Percentiles rank a stretch among this genome's conserved stretches.
Evolutionary conservation across 2,329 filamentous ascomycete genomes (phyloP).

Genomic region (Esteya vermicola): DNA sequence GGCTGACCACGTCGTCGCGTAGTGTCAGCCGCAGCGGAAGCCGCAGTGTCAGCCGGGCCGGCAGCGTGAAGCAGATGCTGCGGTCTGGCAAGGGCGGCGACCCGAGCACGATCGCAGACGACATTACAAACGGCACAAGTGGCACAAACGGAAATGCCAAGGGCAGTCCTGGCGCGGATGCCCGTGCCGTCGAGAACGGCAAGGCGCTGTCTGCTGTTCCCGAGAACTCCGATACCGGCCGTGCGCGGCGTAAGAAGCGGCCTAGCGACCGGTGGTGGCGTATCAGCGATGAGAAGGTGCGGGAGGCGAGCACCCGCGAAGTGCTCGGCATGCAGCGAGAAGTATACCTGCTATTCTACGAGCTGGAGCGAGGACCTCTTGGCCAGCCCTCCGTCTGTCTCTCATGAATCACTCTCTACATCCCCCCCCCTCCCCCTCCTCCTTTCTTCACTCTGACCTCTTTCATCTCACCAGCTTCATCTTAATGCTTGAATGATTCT

Average conservation of each 20-base stretch:
- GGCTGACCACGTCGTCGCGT: conserved; percentile 23
- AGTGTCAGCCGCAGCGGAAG: conserved; percentile 17
- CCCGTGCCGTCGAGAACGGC: not conserved
- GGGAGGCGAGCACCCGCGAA: conserved; percentile 83
- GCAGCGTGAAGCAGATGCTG: not conserved
- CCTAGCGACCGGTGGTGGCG: conserved; percentile 79
- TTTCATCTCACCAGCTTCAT: no score
- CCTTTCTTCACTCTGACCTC: no score
- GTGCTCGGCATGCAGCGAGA: conserved; percentile 89
- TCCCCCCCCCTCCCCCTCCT: not conserved
- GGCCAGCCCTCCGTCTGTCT: not conserved
- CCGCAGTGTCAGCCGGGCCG: conserved; percentile 13
- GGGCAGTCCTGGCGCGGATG: no score
- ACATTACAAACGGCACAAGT: no score
- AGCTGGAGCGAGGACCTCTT: conserved; percentile 44
- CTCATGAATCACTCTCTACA: no score
- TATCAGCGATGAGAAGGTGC: conserved; percentile 93
- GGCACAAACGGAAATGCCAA: no score
- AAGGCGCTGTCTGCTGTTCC: not conserved
- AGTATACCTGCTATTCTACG: conserved; percentile 93
- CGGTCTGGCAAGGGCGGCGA: no score
- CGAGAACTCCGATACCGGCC: not conserved
- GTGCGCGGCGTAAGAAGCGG: conserved; percentile 25
- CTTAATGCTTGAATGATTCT: no score
- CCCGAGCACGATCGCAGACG: no score